These are phyloP conservation scores for Rhododendron kiyosumense DNA, from an alignment of 148 eudicot species.

Conservation along the genomic window DNA sequence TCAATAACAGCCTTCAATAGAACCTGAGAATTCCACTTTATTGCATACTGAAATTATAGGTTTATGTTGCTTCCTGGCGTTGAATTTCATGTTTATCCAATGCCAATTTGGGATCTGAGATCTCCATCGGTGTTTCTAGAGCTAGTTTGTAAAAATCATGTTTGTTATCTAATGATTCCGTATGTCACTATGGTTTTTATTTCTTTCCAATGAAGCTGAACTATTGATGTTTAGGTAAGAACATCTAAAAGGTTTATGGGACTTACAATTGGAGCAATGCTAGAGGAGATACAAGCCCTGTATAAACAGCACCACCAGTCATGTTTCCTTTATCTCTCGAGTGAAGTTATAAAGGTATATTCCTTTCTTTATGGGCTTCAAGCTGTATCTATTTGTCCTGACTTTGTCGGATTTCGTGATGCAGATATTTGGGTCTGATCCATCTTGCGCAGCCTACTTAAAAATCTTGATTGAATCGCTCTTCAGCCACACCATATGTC, in stretches of 20 bases:
- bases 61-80: not conserved
- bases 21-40: not conserved
- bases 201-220: conserved; percentile 6
- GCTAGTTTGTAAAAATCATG: not conserved
- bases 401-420: conserved; percentile 13
- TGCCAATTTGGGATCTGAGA: conserved; percentile 2
- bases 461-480: conserved; percentile 82
- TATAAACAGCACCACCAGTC: conserved; percentile 92
- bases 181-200: not conserved
- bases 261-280: conserved; percentile 88
- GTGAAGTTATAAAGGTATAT: conserved; percentile 95
- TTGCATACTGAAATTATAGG: not conserved
- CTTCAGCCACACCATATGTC: conserved; percentile 74
- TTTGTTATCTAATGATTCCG: not conserved
- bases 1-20: not conserved
- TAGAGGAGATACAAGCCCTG: conserved; percentile 89
- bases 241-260: conserved; percentile 96
- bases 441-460: conserved; percentile 81
- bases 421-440: conserved; percentile 98
- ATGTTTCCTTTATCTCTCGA: conserved; percentile 95
- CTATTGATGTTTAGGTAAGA: conserved; percentile 57
- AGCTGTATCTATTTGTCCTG: conserved; percentile 10
- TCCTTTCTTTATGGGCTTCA: not conserved
- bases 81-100: not conserved
- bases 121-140: not conserved